phyloP scores from a whole-genome alignment of 805 yeast genomes.

The Cyberlindnera maclurae region DNA sequence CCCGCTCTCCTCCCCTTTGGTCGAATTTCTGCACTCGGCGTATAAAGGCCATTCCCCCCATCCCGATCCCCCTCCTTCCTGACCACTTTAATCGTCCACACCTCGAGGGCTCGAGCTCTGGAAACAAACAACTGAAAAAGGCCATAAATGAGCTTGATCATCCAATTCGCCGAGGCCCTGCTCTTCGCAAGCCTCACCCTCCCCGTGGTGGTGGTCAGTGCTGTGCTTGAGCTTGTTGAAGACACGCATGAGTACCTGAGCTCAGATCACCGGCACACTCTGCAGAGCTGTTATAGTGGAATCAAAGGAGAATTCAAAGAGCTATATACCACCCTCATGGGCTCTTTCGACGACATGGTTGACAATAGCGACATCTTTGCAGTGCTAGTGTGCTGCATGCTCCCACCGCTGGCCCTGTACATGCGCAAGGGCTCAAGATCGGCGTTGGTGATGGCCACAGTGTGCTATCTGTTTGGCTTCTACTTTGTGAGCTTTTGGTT shows the following conservation, averaged over 20 bases:
- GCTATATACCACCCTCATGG: neutral
- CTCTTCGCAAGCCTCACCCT: neutral
- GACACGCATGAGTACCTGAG: slow-evolving; percentile 1
- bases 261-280: neutral
- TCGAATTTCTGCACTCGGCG: no score
- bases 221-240: slow-evolving; percentile 1
- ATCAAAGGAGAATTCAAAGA: neutral
- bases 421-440: neutral
- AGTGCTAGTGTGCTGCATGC: neutral
- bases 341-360: neutral
- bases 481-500: neutral
- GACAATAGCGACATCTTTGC: neutral
- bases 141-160: neutral
- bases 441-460: neutral
- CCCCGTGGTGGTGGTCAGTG: neutral
- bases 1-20: no score
- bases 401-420: neutral
- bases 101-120: no score
- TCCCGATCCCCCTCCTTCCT: no score
- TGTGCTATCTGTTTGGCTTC: neutral
- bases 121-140: no score
- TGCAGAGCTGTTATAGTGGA: neutral
- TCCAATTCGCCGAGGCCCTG: neutral
- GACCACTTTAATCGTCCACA: no score
- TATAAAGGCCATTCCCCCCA: no score